Percentiles rank a stretch among this genome's conserved stretches.
Conservation (phyloP, 495 filamentous ascomycete genomes). For the Xylona heveae region DNA sequence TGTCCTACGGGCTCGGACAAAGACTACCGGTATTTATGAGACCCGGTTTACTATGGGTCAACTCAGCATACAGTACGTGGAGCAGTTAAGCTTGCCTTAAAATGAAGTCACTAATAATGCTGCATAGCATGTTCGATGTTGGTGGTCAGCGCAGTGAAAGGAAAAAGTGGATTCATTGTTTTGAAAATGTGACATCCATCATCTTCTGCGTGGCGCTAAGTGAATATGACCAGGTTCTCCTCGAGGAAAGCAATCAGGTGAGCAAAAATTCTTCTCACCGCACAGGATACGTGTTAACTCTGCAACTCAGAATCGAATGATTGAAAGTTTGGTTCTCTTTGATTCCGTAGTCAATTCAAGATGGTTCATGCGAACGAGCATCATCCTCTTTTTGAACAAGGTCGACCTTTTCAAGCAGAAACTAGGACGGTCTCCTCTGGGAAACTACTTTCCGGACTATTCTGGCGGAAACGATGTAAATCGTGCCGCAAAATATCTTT, state of each 20-base stretch:
- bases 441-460: conserved; percentile 94
- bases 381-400: conserved; percentile 96
- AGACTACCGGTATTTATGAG: conserved; percentile 99
- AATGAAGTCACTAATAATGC: conserved; percentile 8
- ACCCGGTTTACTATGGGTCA: conserved; percentile 96
- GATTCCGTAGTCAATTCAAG: conserved; percentile 97
- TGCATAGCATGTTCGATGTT: conserved; percentile 95
- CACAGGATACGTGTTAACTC: conserved; percentile 8
- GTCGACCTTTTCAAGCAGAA: conserved; percentile 96
- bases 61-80: conserved; percentile 86
- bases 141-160: conserved; percentile 91
- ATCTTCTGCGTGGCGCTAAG: conserved; percentile 97
- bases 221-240: conserved; percentile 91
- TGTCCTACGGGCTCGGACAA: conserved; percentile 84
- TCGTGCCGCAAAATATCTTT: conserved; percentile 87
- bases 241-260: conserved; percentile 96
- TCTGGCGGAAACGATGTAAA: conserved; percentile 95
- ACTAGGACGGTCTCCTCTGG: conserved; percentile 67
- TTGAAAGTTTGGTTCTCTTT: conserved; percentile 93
- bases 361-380: conserved; percentile 98
- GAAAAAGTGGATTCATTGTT: conserved; percentile 99
- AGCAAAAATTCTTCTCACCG: conserved; percentile 4
- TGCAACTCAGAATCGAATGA: conserved; percentile 73
- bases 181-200: conserved; percentile 99
- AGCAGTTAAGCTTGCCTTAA: not conserved